Evolutionary conservation across 768 basidiomycete genomes (phyloP), one percentile per base, ranked within the genome.

Genomic region (Lactarius indigo): DNA sequence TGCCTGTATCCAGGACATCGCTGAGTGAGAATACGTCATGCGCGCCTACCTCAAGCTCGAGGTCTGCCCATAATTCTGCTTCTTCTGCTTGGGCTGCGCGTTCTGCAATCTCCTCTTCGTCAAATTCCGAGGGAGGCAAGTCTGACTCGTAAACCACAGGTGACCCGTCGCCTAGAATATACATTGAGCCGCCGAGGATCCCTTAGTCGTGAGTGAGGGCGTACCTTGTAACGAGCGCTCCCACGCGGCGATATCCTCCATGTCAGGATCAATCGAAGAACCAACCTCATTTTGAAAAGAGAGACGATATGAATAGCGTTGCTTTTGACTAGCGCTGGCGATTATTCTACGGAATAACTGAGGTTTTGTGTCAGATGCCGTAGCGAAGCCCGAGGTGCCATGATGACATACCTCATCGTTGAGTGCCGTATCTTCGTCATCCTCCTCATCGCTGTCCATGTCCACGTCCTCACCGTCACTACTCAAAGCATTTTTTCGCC

Each of bases 211-310:
- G 35, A 6, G 30, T 23, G 8, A 30, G 33, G 26, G 4, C 76
- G 64, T 64, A 81, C 87, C 81, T 70, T 71, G 72, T 5, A 89
- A 72, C 55, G 85, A 85, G 33, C 75, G 71, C 73, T 90, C 89
- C 89, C 88, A 90, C n/a, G 74, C 72, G 26, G 70, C 76, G 5
- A 83, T 74, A 64, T 90, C 88, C 39, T 91, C 88, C 72, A 90
- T 76, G 73, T 85, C 85, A 5, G 90, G 90, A 73, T 91, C 90
- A 65, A 90, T 84, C 1, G 90, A 91, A 18, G 88, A 89, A 6
- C 90, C 90, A 3, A 91, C 89, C 64, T 90, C 88, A 20, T 78
- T 73, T 31, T 84, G 81, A 66, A 88, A 91, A 1, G 88, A 90
- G 3, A 89, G 73, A 10, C 83, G 81, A 70, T 87, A 90, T 2